Conservation (phyloP, 768 basidiomycete genomes). For the Hygrophoropsis aurantiaca region DNA sequence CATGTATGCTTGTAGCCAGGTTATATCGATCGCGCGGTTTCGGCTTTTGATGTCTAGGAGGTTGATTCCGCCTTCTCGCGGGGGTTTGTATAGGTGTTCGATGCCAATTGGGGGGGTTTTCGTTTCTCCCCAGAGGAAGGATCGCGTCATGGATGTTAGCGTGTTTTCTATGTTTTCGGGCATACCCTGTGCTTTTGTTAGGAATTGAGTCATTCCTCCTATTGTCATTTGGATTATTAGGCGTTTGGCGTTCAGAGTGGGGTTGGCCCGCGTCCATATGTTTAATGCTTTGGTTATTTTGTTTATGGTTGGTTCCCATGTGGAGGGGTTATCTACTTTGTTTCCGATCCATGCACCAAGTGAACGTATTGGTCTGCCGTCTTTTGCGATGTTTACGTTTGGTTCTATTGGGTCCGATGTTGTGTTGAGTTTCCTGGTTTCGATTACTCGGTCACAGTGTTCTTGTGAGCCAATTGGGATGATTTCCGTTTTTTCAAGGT, state of each 20-base stretch:
- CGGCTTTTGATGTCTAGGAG: conserved; percentile 9
- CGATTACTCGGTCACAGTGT: neutral
- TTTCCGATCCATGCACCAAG: neutral
- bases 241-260: neutral
- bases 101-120: neutral
- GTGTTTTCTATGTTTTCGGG: conserved; percentile 21
- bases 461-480: conserved; percentile 29
- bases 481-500: conserved; percentile 38
- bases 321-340: neutral
- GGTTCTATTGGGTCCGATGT: no score
- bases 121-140: conserved; percentile 5
- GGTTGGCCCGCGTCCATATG: conserved; percentile 4
- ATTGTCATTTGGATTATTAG: conserved; percentile 27
- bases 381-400: neutral
- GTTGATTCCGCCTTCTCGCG: conserved; percentile 2
- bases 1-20: neutral
- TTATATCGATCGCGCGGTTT: neutral
- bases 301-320: conserved; percentile 5
- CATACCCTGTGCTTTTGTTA: conserved; percentile 36
- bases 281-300: conserved; percentile 1
- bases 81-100: conserved; percentile 4
- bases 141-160: neutral
- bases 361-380: neutral
- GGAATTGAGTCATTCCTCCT: conserved; percentile 35
- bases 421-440: no score